phyloP scores from a whole-genome alignment of 1,284 basidiomycete genomes.

The Cerrena zonata region DNA sequence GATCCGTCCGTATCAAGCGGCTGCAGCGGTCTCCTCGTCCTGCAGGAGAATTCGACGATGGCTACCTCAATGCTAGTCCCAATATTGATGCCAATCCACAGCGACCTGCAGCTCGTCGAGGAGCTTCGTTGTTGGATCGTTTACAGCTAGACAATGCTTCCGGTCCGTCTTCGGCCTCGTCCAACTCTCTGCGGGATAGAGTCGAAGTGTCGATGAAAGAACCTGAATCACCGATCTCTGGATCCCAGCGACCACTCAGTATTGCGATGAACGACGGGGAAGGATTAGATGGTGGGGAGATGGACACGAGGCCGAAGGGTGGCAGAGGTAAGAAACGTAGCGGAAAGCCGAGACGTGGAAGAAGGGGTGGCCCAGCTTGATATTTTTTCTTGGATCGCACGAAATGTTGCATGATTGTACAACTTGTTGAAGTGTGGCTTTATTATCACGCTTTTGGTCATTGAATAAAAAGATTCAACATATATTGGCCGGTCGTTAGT shows the following conservation, averaged over 20 bases:
- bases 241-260: slow-evolving; percentile 5
- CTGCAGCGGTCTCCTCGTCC: too few relatives aligned
- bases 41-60: not conserved
- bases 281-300: not conserved
- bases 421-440: too few relatives aligned
- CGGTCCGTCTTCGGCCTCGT: not conserved
- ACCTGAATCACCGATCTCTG: slow-evolving; percentile 3
- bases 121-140: slow-evolving; percentile 15
- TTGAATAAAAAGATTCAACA: too few relatives aligned
- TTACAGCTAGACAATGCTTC: slow-evolving; percentile 9
- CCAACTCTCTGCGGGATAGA: slow-evolving; percentile 9
- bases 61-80: not conserved
- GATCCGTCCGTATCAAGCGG: not conserved
- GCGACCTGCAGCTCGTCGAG: slow-evolving; percentile 7
- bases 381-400: not conserved
- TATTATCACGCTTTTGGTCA: too few relatives aligned
- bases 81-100: not conserved
- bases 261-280: slow-evolving; percentile 5
- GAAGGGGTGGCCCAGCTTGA: slow-evolving; percentile 2
- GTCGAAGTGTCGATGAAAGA: slow-evolving; percentile 8
- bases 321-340: slow-evolving; percentile 8
- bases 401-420: too few relatives aligned
- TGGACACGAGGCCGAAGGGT: slow-evolving; percentile 1
- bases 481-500: too few relatives aligned
- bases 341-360: slow-evolving; percentile 11